These are phyloP conservation scores for Cryomyces antarcticus DNA, from an alignment of 495 filamentous ascomycete species.

Conservation along the genomic window DNA sequence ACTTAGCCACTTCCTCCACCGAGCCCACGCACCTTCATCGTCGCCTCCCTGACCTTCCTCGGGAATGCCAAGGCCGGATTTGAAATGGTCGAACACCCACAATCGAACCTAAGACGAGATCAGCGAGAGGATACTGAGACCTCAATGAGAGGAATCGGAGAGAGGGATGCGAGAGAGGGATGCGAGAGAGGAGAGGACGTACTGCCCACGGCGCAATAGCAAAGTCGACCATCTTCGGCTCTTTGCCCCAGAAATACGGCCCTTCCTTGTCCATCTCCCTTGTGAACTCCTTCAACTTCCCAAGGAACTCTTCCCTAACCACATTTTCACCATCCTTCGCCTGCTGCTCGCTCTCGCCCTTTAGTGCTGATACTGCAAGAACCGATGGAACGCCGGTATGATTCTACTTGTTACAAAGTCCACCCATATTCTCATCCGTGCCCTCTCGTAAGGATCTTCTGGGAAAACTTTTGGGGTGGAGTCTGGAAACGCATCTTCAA, in stretches of 20 bases:
- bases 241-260: slow-evolving; percentile 41
- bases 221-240: slow-evolving; percentile 38
- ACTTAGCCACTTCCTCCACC: slow-evolving; percentile 40
- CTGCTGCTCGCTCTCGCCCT: slow-evolving; percentile 8
- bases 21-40: slow-evolving; percentile 33
- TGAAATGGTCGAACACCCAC: slow-evolving; percentile 53
- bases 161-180: not conserved
- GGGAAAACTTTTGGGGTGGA: slow-evolving; percentile 30
- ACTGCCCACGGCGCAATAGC: slow-evolving; percentile 42
- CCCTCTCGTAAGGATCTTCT: slow-evolving; percentile 32
- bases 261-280: slow-evolving; percentile 36
- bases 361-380: slow-evolving; percentile 36
- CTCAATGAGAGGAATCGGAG: not conserved
- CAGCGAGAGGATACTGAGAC: not conserved
- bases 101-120: slow-evolving; percentile 24
- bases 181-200: not conserved
- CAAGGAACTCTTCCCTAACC: slow-evolving; percentile 28
- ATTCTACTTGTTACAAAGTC: slow-evolving; percentile 44
- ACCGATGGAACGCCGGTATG: slow-evolving; percentile 40
- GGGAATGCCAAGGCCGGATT: slow-evolving; percentile 41
- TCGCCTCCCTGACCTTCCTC: slow-evolving; percentile 24
- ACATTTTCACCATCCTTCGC: slow-evolving; percentile 19
- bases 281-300: slow-evolving; percentile 31
- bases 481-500: slow-evolving; percentile 42
- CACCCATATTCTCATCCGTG: slow-evolving; percentile 43